Base-by-base conservation (phyloP, 2,329 filamentous ascomycete species). In the Trematosphaeria pertusa region DNA sequence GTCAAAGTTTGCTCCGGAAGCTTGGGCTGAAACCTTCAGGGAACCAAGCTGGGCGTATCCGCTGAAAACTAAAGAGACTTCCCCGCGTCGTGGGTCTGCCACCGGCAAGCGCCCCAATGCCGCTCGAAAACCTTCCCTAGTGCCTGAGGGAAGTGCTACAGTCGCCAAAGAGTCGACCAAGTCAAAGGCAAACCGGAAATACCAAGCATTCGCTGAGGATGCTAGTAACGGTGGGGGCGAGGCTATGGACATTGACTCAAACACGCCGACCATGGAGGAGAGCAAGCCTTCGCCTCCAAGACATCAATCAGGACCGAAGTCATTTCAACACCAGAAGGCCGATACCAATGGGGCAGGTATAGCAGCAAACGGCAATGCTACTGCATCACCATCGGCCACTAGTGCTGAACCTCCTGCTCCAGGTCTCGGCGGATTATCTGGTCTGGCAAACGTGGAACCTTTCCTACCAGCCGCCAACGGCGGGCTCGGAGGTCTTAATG, bases 401-500 rank as follows among this genome's bases (percentile, higher is more conserved):
- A 39, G 53, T 18, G 30, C 55, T 10, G 49, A 62, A 22, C 43
- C 46, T 20, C 37, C 47, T 15, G 48, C 43, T 34, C 34, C 57
- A 51, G 65, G 65, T 19, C 40, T 70, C 10, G 58, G 81, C 30
- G 75, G 80, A 48, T 63, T 87, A 15, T 76, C 74, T 34, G 77
- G 81, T 31, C 67, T 85, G 9, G 70, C 72, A 7, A 75, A 77
- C 31, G 74, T 77, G 11, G 74, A 76, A 5, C 81, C 82, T 1
- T 78, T 84, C 37, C 67, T 73, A 1, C 65, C 69, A 32, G 65
- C 75, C 5, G 74, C 76, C 20, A 62, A 65, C 34, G 74, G 68
- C 14, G 81, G 82, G 7, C 74, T 86, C 14, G 71, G 77, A 18
- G 78, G 79, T 42, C 62, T 87, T 17, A 73, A 76, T 20, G 80